phyloP scores from a whole-genome alignment of 1,139 yeast genomes.

The Magnusiomyces magnusii region DNA sequence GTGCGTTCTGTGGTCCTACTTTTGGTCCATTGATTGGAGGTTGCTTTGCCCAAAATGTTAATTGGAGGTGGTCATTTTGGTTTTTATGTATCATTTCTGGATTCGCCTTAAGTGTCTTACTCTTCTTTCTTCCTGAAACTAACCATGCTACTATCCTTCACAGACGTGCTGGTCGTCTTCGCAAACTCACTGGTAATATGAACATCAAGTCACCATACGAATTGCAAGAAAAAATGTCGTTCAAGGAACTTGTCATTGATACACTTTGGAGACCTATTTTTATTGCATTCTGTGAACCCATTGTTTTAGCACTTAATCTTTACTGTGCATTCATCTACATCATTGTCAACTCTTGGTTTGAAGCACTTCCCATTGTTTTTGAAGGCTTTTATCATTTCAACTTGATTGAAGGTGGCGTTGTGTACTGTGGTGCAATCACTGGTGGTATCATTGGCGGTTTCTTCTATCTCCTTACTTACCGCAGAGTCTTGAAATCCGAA shows the following conservation, averaged over 20 bases:
- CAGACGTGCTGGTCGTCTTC: conserved; percentile 42
- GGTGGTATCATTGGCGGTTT: conserved; percentile 35
- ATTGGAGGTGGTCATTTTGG: conserved; percentile 40
- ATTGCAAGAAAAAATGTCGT: conserved; percentile 25
- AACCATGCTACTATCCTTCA: conserved; percentile 40
- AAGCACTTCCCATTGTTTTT: conserved; percentile 54
- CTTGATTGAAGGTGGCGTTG: conserved; percentile 42
- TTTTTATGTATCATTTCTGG: conserved; percentile 40
- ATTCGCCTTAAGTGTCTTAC: conserved; percentile 34
- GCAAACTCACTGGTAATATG: conserved; percentile 42
- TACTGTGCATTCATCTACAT: conserved; percentile 51
- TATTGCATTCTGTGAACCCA: conserved; percentile 33
- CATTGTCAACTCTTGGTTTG: conserved; percentile 50
- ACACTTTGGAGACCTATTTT: conserved; percentile 43
- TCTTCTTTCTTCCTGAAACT: conserved; percentile 46
- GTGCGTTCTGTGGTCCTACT: conserved; percentile 53
- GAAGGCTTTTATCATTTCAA: conserved; percentile 41
- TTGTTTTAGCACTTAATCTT: conserved; percentile 33
- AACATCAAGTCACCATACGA: conserved; percentile 36
- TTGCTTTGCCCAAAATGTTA: conserved; percentile 30
- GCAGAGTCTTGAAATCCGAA: neutral
- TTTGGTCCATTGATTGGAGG: conserved; percentile 70
- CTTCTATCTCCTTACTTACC: conserved; percentile 11
- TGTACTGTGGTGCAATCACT: conserved; percentile 40
- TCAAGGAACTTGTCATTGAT: conserved; percentile 32